phyloP scores from a whole-genome alignment of 1,284 basidiomycete species.

The Pseudozyma sp. region DNA sequence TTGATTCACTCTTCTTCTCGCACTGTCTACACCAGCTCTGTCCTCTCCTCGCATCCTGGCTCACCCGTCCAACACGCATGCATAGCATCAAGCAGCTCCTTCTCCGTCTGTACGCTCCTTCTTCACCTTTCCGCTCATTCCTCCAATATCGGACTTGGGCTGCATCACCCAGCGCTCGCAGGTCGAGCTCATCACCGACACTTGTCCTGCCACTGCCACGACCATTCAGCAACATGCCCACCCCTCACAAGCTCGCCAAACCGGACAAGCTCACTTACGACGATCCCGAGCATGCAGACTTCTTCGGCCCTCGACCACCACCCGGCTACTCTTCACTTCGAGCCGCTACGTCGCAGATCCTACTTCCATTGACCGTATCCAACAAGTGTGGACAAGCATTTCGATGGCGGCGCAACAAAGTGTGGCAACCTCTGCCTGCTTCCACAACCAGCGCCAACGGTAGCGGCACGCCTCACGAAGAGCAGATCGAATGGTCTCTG shows the following conservation, averaged over 20 bases:
- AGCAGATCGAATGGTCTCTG: slow-evolving; percentile 64
- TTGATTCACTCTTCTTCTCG: background rate
- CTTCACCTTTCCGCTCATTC: background rate
- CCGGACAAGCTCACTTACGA: slow-evolving; percentile 12
- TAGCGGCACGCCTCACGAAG: slow-evolving; percentile 8
- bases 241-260: slow-evolving; percentile 7
- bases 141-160: background rate
- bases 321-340: slow-evolving; percentile 39
- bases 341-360: slow-evolving; percentile 48
- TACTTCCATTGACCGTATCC: slow-evolving; percentile 62
- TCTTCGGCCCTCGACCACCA: slow-evolving; percentile 49
- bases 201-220: background rate
- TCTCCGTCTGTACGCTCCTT: background rate
- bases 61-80: slow-evolving; percentile 9
- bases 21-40: background rate
- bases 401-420: slow-evolving; percentile 60
- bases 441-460: background rate
- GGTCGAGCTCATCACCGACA: background rate
- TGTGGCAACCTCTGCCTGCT: slow-evolving; percentile 32
- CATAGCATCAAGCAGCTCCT: background rate
- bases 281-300: slow-evolving; percentile 18
- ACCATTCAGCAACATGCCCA: background rate
- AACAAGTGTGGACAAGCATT: slow-evolving; percentile 68
- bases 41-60: background rate
- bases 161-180: background rate